phyloP scores from a whole-genome alignment of 352 stramenopile species.

The Phytophthora constricta region DNA sequence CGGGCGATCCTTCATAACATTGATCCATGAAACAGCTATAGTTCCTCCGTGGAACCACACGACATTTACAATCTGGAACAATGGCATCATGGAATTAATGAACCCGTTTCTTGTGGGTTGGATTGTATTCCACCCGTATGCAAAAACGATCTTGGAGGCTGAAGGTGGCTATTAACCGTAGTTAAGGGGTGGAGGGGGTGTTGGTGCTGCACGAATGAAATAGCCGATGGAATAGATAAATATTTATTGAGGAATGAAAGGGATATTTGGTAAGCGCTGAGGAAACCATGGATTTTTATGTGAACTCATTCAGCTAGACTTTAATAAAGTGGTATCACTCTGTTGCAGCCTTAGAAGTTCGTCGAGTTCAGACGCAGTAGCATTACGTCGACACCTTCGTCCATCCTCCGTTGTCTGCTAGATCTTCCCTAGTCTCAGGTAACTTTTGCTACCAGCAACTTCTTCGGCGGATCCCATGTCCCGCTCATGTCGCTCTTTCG shows the following conservation, averaged over 20 bases:
- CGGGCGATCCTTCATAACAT: constrained; percentile 41
- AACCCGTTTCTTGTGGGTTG: constrained; percentile 68
- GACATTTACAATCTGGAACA: constrained; percentile 46
- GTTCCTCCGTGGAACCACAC: constrained; percentile 17
- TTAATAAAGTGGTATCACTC: no score
- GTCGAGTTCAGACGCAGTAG: no score
- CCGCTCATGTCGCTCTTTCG: constrained; percentile 47
- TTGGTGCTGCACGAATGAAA: background rate
- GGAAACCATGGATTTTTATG: background rate
- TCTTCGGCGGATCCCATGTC: constrained; percentile 17
- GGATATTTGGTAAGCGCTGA: no score
- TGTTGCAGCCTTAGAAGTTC: no score
- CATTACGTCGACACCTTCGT: constrained; percentile 18
- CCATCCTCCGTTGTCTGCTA: constrained; percentile 17
- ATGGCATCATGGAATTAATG: constrained; percentile 58
- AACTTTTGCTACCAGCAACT: background rate
- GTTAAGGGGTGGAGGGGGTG: no score
- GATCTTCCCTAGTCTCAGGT: background rate
- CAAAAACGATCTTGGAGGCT: constrained; percentile 52
- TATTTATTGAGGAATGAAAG: constrained; percentile 46
- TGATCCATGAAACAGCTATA: constrained; percentile 54
- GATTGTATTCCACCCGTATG: constrained; percentile 70
- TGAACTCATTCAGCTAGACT: no score
- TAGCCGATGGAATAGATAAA: constrained; percentile 7
- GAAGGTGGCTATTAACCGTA: constrained; percentile 25